A percentile compares a stretch with the other conserved stretches of the same genome.
These are phyloP conservation scores for Coemansia sp. DNA, from an alignment of 192 early-diverging fungal genomes.

Conservation along the genomic window DNA sequence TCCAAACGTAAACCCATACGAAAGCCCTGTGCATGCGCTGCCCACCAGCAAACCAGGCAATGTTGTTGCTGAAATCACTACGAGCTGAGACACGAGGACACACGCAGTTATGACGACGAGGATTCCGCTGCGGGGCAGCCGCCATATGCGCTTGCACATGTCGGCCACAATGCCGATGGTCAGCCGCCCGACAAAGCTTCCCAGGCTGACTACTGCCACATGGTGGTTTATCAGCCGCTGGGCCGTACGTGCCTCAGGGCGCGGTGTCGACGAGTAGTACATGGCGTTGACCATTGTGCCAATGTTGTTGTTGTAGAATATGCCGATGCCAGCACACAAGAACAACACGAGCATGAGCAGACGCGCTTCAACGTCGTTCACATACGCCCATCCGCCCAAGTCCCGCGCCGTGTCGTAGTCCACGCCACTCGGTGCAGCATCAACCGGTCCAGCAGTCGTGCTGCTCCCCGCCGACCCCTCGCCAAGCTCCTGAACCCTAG, in stretches of 20 bases:
- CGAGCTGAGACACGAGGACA: slow-evolving; percentile 41
- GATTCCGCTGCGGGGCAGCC: slow-evolving; percentile 47
- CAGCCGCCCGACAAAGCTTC: slow-evolving; percentile 49
- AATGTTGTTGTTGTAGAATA: slow-evolving; percentile 57
- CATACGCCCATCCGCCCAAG: slow-evolving; percentile 41
- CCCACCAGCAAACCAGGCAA: slow-evolving; percentile 31
- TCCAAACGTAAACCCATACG: slow-evolving; percentile 54
- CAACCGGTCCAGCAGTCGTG: not conserved
- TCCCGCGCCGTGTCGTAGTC: slow-evolving; percentile 55
- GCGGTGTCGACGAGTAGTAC: slow-evolving; percentile 43
- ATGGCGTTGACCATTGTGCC: slow-evolving; percentile 55
- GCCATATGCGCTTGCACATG: slow-evolving; percentile 40
- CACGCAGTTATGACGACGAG: slow-evolving; percentile 34
- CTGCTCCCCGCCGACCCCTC: slow-evolving; percentile 1
- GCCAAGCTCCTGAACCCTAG: not conserved
- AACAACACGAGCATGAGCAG: slow-evolving; percentile 50
- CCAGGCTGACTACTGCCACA: slow-evolving; percentile 49
- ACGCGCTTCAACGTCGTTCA: slow-evolving; percentile 53
- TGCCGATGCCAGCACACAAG: slow-evolving; percentile 51
- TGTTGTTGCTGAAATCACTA: slow-evolving; percentile 24
- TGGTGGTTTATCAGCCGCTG: slow-evolving; percentile 55
- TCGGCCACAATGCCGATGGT: slow-evolving; percentile 45
- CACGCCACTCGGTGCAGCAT: slow-evolving; percentile 2
- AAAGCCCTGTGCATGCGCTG: slow-evolving; percentile 46
- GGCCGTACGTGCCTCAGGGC: slow-evolving; percentile 31